phyloP scores from a whole-genome alignment of 176 grass and related monocot genomes.

The Coix lacrymajobi region DNA sequence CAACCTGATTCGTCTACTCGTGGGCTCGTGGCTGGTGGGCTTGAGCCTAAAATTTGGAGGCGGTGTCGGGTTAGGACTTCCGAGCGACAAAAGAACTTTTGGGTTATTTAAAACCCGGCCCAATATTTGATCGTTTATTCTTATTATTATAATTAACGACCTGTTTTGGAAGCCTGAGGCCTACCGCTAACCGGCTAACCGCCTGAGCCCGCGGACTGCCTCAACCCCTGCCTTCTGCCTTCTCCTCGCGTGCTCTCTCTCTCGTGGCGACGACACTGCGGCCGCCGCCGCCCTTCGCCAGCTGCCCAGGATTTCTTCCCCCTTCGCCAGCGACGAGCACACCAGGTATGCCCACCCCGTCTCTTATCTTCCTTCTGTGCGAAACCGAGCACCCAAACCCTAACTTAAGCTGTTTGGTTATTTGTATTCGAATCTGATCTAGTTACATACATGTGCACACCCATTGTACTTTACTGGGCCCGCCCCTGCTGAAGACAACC shows the following conservation, averaged over 20 bases:
- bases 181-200: too few species aligned
- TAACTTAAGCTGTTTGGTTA: not conserved
- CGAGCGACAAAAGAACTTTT: too few species aligned
- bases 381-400: not conserved
- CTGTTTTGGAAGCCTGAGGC: too few species aligned
- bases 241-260: not conserved
- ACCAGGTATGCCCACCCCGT: not conserved
- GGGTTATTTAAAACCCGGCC: too few species aligned
- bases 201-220: not conserved
- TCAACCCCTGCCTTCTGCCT: not conserved
- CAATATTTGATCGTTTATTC: too few species aligned
- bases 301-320: not conserved
- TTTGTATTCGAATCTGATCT: not conserved
- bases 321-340: not conserved
- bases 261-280: not conserved
- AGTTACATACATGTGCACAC: not conserved
- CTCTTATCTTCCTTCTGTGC: not conserved
- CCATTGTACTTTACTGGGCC: not conserved
- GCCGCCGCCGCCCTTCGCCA: not conserved
- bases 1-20: too few species aligned
- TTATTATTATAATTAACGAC: too few species aligned
- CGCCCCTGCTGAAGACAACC: not conserved
- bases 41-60: too few species aligned
- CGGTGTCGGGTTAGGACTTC: too few species aligned
- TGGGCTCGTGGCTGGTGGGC: too few species aligned